Base-by-base conservation (phyloP, 2,329 filamentous ascomycete species). In the Xylaria sp. region DNA sequence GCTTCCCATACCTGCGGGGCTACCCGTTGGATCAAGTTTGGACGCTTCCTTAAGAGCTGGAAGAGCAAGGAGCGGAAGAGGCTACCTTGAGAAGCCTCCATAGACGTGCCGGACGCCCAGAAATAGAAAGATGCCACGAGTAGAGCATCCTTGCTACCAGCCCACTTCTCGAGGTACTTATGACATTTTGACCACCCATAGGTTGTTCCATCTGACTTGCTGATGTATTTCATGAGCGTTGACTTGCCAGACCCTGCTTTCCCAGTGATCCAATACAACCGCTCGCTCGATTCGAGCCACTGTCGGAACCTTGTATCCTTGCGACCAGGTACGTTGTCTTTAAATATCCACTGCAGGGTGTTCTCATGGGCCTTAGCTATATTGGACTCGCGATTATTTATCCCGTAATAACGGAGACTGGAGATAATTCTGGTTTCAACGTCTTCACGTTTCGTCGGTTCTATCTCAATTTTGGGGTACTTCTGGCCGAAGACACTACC, bases 61-160 rank as follows among this genome's bases (percentile, higher is more conserved):
- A 37, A 32, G 2, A 60, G 23, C 12, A 61, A 13, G 27, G 44
- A 27, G 44, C 25, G 32, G 21, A 60, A 37, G 10, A 53, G 4
- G 6, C 21, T 32, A 8, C 10, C 13, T 29, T 29, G 47, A 21
- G 47, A 40, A n/a, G 21, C 18, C 47, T 61, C 8, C 21, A 61
- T 53, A 21, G 12, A 18, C 21, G 16, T 35, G 47, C 47, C 47
- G 6, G 58, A 40, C 5, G 12, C 35, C 47, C 35, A 61, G 16
- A 61, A 61, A 47, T 53, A 61, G 16, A 40, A 61, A 8, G 59
- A 61, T 4, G 35, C 59, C 6, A 61, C 10, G 5, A 51, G 32
- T 4, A 53, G 23, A 21, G 40, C 23, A 57, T 27, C 35, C n/a
- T 42, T 42, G 32, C n/a, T 55, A 29, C 40, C 23, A 29, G 18